Evolutionary conservation across 2,329 filamentous ascomycete species (phyloP), one percentile per base, ranked within the genome.

Genomic region (Ophiostoma australiae): DNA sequence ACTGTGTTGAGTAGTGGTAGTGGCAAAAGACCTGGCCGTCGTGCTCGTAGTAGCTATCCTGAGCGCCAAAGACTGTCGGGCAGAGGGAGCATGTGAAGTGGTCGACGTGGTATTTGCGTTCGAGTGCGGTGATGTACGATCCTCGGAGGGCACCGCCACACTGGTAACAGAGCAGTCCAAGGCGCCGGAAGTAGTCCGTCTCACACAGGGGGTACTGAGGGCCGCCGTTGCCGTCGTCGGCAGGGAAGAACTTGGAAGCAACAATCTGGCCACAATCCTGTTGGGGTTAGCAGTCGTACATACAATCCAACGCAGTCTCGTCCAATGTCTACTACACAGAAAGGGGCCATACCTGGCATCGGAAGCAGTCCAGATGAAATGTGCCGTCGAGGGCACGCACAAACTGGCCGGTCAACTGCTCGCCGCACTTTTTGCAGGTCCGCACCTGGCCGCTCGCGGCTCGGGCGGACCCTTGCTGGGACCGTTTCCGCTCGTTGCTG

Each of bases 1-100:
- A 98, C 77, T 93, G 93, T 20, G 95, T 99, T 15, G 94, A 98
- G 80, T 99, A 99, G 80, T 99, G 95, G 79, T 96, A 99, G 79
- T 99, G 95, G 80, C 95, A 99, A 80, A 97, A 99, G 35, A 99
- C 95, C 76, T 92, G 91, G 74, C 93, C 91, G 77, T 97, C 94
- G 78, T 99, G 95, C 80, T 99, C 95, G 81, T 99, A 99, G 80
- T 99, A 99, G 79, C 94, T 97, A 83, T 99, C 95, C 77, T 97
- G 93, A 7, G 95, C 95, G 69, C 95, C 95, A 78, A 99, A 99
- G n/a, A 98, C 91, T 1, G 95, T 98, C 4, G 94, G 91, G 78
- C 95, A 99, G 41, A 97, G 89, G 13, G 94, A 98, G 81, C 95
- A 99, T 52, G 95, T 99, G 78, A 99, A 99, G 81, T 99, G 95